Evolutionary conservation across 805 yeast species (phyloP).

Genomic region (Isabelozyma heimii): DNA sequence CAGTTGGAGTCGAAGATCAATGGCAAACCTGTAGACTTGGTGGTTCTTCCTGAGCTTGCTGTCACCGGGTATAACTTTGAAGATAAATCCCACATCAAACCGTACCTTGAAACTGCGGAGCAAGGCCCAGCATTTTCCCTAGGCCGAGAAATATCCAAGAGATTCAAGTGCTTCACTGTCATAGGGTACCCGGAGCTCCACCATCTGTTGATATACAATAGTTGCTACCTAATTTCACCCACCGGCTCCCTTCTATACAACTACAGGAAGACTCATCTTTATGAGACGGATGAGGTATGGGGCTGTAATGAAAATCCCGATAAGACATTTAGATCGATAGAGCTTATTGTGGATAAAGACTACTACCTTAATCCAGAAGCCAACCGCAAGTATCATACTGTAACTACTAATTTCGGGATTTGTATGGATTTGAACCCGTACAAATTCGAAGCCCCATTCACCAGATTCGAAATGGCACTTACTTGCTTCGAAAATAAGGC

Average conservation of each 20-base stretch:
- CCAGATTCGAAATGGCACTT: slow-evolving; percentile 65
- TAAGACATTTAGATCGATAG: slow-evolving; percentile 52
- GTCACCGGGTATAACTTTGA: slow-evolving; percentile 79
- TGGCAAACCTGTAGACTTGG: slow-evolving; percentile 51
- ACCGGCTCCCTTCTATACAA: slow-evolving; percentile 57
- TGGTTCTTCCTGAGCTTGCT: slow-evolving; percentile 81
- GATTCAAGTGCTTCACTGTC: slow-evolving; percentile 60
- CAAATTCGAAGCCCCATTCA: slow-evolving; percentile 77
- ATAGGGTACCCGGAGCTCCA: slow-evolving; percentile 77
- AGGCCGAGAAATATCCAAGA: slow-evolving; percentile 53
- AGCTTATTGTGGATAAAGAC: slow-evolving; percentile 25
- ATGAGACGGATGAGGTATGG: slow-evolving; percentile 78
- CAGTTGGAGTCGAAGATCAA: slow-evolving; percentile 7
- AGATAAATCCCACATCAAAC: slow-evolving; percentile 45
- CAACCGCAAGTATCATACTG: slow-evolving; percentile 17
- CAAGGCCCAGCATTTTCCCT: slow-evolving; percentile 52
- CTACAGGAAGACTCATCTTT: slow-evolving; percentile 75
- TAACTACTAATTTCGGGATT: slow-evolving; percentile 65
- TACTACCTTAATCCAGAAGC: slow-evolving; percentile 10
- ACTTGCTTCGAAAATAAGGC: slow-evolving; percentile 47
- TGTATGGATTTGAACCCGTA: slow-evolving; percentile 95
- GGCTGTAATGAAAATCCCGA: slow-evolving; percentile 69
- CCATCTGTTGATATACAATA: slow-evolving; percentile 50
- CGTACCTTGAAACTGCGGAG: slow-evolving; percentile 50
- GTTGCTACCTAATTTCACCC: slow-evolving; percentile 64